Conservation (phyloP, 345 rosid genomes). For the Camelina laxa region DNA sequence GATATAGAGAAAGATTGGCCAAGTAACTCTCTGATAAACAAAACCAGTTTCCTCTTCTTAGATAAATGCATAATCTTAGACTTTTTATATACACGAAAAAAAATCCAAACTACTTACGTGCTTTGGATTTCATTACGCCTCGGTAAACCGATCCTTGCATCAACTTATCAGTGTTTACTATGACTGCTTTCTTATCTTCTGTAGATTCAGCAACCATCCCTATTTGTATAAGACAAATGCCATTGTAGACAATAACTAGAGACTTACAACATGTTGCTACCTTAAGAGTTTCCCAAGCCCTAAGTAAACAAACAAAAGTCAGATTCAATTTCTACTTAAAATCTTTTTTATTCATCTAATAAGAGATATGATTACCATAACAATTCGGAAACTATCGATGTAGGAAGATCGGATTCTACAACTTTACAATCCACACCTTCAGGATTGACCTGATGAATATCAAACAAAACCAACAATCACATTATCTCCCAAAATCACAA, state of each 20-base stretch:
- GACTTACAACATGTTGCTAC: conserved; percentile 75
- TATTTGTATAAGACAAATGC: conserved; percentile 65
- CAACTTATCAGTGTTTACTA: conserved; percentile 63
- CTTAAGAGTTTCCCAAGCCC: conserved; percentile 89
- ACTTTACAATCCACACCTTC: conserved; percentile 67
- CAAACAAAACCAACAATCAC: conserved; percentile 7
- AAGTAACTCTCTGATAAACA: conserved; percentile 77
- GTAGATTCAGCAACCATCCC: conserved; percentile 74
- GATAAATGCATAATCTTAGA: neutral
- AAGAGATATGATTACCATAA: conserved; percentile 56
- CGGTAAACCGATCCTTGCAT: conserved; percentile 72
- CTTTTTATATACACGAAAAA: neutral
- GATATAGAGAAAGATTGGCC: conserved; percentile 89
- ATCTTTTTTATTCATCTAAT: no score
- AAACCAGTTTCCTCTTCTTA: neutral
- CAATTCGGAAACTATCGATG: conserved; percentile 58
- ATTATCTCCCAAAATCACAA: neutral
- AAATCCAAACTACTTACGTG: conserved; percentile 62
- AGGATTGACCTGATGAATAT: conserved; percentile 64
- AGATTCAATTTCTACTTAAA: neutral
- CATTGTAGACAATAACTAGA: conserved; percentile 66
- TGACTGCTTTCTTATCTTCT: conserved; percentile 44
- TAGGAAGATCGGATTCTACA: conserved; percentile 54
- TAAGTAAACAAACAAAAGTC: conserved; percentile 23
- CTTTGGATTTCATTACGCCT: conserved; percentile 70